phyloP scores from a whole-genome alignment of 1,139 yeast species.

The Candida smagusa region DNA sequence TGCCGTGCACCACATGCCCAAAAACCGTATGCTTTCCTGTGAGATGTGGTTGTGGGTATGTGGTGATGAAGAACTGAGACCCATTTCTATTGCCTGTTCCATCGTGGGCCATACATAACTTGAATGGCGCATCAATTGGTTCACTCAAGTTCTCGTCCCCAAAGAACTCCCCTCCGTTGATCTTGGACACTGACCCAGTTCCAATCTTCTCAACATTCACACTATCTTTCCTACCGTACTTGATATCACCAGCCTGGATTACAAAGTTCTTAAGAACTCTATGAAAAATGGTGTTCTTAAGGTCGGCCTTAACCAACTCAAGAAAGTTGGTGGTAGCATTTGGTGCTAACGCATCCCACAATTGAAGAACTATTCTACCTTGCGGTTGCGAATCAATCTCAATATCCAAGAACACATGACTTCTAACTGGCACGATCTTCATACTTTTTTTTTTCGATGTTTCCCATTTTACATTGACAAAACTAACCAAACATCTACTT shows the following conservation, averaged over 20 bases:
- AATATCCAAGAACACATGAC: conserved; percentile 56
- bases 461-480: background rate
- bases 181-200: conserved; percentile 51
- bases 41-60: conserved; percentile 68
- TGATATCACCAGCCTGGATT: conserved; percentile 73
- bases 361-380: conserved; percentile 68
- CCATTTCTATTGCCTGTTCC: conserved; percentile 55
- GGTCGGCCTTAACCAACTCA: conserved; percentile 30
- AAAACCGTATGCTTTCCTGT: conserved; percentile 75
- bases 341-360: conserved; percentile 56
- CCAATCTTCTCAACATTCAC: conserved; percentile 35
- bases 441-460: conserved; percentile 12
- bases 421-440: conserved; percentile 32
- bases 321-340: conserved; percentile 53
- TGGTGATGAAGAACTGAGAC: conserved; percentile 78
- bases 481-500: background rate
- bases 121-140: conserved; percentile 45
- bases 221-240: conserved; percentile 27
- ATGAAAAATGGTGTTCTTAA: conserved; percentile 52
- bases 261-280: conserved; percentile 73
- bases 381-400: conserved; percentile 39
- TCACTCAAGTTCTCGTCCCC: conserved; percentile 59
- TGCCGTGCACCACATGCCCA: conserved; percentile 64
- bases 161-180: conserved; percentile 37
- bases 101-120: conserved; percentile 71